These are phyloP conservation scores for Zarea fungicola DNA, from an alignment of 2,329 filamentous ascomycete species.

Conservation along the genomic window DNA sequence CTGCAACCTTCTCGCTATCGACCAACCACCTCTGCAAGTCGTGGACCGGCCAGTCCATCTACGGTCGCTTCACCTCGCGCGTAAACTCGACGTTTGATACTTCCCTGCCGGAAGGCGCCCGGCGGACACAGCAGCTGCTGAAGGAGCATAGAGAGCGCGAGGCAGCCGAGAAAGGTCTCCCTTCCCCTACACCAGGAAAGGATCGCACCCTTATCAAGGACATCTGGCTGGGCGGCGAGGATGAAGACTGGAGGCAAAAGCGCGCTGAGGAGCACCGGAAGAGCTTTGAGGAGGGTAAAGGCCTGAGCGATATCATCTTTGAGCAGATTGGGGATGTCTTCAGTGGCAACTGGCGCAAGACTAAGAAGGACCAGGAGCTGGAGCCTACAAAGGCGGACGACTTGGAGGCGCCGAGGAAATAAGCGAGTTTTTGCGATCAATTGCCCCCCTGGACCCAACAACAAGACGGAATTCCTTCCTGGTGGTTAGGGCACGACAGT, in stretches of 20 bases:
- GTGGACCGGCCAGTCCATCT: conserved; percentile 51
- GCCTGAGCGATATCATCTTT: conserved; percentile 50
- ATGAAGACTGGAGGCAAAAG: conserved; percentile 49
- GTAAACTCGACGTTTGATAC: conserved; percentile 41
- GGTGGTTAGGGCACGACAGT: not conserved
- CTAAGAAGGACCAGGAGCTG: conserved; percentile 23
- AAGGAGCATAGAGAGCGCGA: conserved; percentile 40
- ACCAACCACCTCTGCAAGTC: conserved; percentile 52
- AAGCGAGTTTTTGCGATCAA: not conserved
- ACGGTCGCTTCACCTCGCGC: conserved; percentile 41
- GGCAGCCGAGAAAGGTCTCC: conserved; percentile 21
- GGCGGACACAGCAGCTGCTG: conserved; percentile 41
- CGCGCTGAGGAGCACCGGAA: conserved; percentile 46
- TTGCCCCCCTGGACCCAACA: too few species aligned
- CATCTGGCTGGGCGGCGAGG: conserved; percentile 55
- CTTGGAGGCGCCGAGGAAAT: conserved; percentile 20
- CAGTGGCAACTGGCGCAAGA: conserved; percentile 30
- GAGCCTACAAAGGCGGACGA: conserved; percentile 14
- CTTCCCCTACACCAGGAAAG: conserved; percentile 20
- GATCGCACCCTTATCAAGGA: conserved; percentile 34
- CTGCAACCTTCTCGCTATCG: conserved; percentile 45
- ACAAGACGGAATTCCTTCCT: too few species aligned
- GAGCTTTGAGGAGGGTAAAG: conserved; percentile 51
- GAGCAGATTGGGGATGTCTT: conserved; percentile 54
- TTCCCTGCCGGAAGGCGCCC: conserved; percentile 53